phyloP scores from a whole-genome alignment of 495 filamentous ascomycete species.

The Rhizodiscina lignyota region DNA sequence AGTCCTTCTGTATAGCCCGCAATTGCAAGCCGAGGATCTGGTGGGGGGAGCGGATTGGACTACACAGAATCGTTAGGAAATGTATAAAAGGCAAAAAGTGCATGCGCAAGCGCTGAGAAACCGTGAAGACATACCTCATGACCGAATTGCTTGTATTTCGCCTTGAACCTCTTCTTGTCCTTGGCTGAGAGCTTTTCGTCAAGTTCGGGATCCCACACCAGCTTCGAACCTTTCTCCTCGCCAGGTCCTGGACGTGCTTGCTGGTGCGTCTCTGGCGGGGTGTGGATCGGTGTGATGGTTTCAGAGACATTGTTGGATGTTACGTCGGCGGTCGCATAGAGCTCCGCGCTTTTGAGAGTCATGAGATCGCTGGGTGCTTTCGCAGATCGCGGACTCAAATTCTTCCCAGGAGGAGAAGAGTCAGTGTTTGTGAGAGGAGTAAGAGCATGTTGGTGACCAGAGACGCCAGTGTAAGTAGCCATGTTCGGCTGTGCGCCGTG shows the following conservation, averaged over 20 bases:
- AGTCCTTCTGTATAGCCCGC: constrained; percentile 32
- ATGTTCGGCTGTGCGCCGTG: constrained; percentile 19
- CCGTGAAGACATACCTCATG: constrained; percentile 21
- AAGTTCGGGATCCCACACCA: constrained; percentile 58
- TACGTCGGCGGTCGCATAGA: constrained; percentile 1
- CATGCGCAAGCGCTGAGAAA: neutral
- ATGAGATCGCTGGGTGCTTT: constrained; percentile 20
- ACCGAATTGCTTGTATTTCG: constrained; percentile 49
- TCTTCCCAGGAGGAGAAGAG: constrained; percentile 43
- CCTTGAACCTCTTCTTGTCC: constrained; percentile 50
- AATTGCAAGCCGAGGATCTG: constrained; percentile 64
- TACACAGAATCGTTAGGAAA: constrained; percentile 25
- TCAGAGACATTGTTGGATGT: constrained; percentile 11
- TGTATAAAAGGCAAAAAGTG: constrained; percentile 1
- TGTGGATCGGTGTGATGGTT: constrained; percentile 32
- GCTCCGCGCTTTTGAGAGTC: constrained; percentile 8
- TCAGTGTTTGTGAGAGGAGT: constrained; percentile 66
- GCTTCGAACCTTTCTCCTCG: constrained; percentile 47
- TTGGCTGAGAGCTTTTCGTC: constrained; percentile 41
- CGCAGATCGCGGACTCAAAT: constrained; percentile 30
- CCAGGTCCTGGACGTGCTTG: constrained; percentile 45
- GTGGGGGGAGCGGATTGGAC: constrained; percentile 48
- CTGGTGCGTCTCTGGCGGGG: constrained; percentile 32
- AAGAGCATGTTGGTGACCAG: constrained; percentile 33
- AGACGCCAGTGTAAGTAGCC: constrained; percentile 29